These are phyloP conservation scores for Dorcoceras hygrometricum DNA, from an alignment of 257 asterid genomes.

Conservation along the genomic window DNA sequence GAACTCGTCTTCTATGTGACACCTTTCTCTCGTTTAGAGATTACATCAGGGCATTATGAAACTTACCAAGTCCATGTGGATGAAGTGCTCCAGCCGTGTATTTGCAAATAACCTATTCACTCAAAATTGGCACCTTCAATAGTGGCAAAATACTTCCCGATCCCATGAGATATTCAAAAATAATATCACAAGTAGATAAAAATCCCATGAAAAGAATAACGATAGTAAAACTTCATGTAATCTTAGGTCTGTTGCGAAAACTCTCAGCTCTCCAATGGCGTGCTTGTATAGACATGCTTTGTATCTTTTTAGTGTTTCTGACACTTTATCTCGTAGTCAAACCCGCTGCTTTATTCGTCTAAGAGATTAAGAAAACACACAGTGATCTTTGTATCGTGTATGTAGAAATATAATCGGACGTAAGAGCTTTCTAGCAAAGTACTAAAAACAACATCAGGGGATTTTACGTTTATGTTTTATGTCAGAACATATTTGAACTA, in stretches of 20 bases:
- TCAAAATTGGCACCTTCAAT: slow-evolving; percentile 24
- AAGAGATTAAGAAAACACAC: not conserved
- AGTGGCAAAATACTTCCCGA: not conserved
- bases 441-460: too few species aligned
- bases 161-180: not conserved
- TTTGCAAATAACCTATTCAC: slow-evolving; percentile 58
- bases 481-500: not conserved
- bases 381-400: not conserved
- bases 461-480: not conserved
- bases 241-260: not conserved
- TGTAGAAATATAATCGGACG: not conserved
- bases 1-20: not conserved
- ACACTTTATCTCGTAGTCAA: not conserved
- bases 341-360: not conserved
- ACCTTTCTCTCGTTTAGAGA: not conserved
- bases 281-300: not conserved
- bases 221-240: not conserved
- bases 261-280: not conserved
- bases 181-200: not conserved
- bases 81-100: slow-evolving; percentile 60
- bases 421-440: too few species aligned
- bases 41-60: slow-evolving; percentile 4
- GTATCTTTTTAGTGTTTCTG: not conserved
- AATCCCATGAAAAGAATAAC: not conserved
- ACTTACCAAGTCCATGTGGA: slow-evolving; percentile 85